Evolutionary conservation across 2,329 filamentous ascomycete genomes (phyloP).

Genomic region (Basipetospora chlamydospora): DNA sequence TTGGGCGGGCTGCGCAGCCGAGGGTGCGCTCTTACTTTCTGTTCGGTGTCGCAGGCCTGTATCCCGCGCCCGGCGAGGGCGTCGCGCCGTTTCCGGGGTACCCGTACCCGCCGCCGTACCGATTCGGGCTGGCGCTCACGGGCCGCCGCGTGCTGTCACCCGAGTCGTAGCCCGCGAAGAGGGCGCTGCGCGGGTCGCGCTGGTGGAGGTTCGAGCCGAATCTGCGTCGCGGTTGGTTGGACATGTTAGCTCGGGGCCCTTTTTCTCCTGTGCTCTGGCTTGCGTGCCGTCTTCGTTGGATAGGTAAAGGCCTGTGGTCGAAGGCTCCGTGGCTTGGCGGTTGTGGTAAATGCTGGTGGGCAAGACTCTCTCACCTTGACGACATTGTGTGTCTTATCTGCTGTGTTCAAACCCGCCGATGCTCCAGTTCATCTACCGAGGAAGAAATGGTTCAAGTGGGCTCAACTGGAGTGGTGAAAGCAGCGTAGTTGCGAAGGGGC

Average conservation of each 20-base stretch:
- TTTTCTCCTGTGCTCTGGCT: too few relatives aligned
- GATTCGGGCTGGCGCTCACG: slow-evolving; percentile 30
- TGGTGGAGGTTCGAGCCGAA: slow-evolving; percentile 61
- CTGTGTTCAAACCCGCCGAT: too few relatives aligned
- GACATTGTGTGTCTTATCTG: slow-evolving; percentile 2
- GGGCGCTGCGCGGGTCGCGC: slow-evolving; percentile 55
- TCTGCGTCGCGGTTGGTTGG: slow-evolving; percentile 27
- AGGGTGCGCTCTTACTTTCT: slow-evolving; percentile 32
- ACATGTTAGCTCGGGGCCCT: neutral
- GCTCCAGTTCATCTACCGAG: too few relatives aligned
- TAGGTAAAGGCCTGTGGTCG: too few relatives aligned
- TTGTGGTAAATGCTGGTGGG: too few relatives aligned
- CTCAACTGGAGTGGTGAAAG: too few relatives aligned
- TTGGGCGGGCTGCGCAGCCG: too few relatives aligned
- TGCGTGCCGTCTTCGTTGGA: too few relatives aligned
- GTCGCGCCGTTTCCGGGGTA: slow-evolving; percentile 9
- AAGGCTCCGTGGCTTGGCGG: too few relatives aligned
- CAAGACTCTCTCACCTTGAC: slow-evolving; percentile 1
- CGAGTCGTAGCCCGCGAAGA: slow-evolving; percentile 60
- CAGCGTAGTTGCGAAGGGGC: too few relatives aligned
- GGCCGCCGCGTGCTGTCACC: slow-evolving; percentile 25
- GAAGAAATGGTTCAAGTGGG: too few relatives aligned
- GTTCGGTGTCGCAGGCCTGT: slow-evolving; percentile 57
- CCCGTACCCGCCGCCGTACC: slow-evolving; percentile 35
- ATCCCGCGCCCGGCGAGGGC: slow-evolving; percentile 21